A percentile compares a stretch with the other conserved stretches of the same genome.
Evolutionary conservation across 257 asterid genomes (phyloP).

Genomic region (Gentiana macrophylla): DNA sequence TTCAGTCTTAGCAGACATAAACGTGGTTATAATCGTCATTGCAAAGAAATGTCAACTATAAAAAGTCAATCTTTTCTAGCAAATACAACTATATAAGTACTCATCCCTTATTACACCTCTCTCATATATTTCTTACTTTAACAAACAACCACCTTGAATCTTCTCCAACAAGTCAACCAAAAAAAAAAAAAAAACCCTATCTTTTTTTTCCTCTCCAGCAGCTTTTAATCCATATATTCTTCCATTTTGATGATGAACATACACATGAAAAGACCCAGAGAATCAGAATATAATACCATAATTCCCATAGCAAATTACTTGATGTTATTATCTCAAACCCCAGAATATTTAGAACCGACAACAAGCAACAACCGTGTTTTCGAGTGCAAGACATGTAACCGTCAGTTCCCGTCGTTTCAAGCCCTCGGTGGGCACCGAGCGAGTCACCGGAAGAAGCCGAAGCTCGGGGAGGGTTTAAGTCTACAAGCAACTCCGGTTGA

Average conservation of each 20-base stretch:
- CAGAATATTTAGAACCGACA: not conserved
- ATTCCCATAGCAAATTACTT: conserved; percentile 31
- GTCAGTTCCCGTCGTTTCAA: conserved; percentile 15
- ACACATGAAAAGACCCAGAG: conserved; percentile 21
- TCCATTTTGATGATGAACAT: not conserved
- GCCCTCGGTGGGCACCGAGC: conserved; percentile 27
- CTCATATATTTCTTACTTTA: no score
- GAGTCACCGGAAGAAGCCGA: conserved; percentile 19
- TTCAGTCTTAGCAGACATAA: no score
- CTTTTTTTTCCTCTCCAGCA: no score
- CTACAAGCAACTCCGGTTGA: conserved; percentile 7
- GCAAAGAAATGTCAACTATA: no score
- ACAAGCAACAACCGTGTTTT: conserved; percentile 5
- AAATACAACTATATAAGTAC: no score
- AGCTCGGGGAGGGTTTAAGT: conserved; percentile 4
- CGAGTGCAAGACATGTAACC: conserved; percentile 25
- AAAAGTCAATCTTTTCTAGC: no score
- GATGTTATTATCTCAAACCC: conserved; percentile 23
- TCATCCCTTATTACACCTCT: no score
- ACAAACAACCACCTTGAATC: no score
- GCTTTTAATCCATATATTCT: no score
- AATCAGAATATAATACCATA: conserved; percentile 11
- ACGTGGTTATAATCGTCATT: no score
- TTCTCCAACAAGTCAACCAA: no score
- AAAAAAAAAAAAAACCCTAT: no score